Conservation (phyloP, 108 stramenopile genomes). For the Cyclotella baltica region DNA sequence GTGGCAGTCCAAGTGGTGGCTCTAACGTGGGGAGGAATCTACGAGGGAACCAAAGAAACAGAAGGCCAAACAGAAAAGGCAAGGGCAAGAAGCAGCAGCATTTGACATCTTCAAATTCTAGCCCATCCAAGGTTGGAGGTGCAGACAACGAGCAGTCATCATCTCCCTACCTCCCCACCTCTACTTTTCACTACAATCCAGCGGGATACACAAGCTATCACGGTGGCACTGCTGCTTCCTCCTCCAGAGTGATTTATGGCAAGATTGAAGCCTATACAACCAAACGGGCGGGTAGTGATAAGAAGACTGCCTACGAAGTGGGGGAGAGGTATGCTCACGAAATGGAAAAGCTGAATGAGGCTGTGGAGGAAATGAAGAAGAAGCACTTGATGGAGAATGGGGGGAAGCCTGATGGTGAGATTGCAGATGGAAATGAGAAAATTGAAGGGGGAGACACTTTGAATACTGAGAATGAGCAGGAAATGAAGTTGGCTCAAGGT, state of each 20-base stretch:
- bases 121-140: constrained; percentile 9
- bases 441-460: not conserved
- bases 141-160: not conserved
- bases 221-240: constrained; percentile 18
- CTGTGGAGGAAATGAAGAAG: constrained; percentile 46
- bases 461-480: not conserved
- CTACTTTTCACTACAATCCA: constrained; percentile 40
- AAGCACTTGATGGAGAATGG: constrained; percentile 20
- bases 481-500: not conserved
- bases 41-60: not conserved
- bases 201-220: constrained; percentile 42
- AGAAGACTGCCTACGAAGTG: constrained; percentile 82
- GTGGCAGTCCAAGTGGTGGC: constrained; percentile 14
- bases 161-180: constrained; percentile 24
- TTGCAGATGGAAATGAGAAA: not conserved
- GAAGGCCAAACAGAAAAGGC: not conserved
- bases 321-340: constrained; percentile 80
- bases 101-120: not conserved
- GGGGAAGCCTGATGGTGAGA: not conserved
- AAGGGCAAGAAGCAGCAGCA: constrained; percentile 18
- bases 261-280: constrained; percentile 87
- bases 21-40: not conserved
- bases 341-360: constrained; percentile 56
- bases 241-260: constrained; percentile 83
- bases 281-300: constrained; percentile 85